Evolutionary conservation across 75 land plant genomes (phyloP), one percentile per base, ranked within the genome.

Genomic region (Selaginella tamariscina): DNA sequence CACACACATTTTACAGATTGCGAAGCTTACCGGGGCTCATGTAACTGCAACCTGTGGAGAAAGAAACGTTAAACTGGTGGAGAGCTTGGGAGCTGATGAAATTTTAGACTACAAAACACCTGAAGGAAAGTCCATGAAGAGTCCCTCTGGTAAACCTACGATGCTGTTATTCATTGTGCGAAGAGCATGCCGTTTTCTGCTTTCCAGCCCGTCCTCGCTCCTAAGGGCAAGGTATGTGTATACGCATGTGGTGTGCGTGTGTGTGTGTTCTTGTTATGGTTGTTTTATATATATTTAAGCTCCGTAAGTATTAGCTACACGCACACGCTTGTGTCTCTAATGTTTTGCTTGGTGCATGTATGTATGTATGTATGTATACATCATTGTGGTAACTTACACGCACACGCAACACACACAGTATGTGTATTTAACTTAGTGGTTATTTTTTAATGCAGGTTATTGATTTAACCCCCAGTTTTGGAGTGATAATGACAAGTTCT

Each of bases 41-140:
- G 91, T 87, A n/a, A 87, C 91, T 8, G 87, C 91, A 24, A 87
- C 87, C 18, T 84, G 87, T 68, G 91, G 87, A 0, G 81, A 75
- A 0, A 82, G 87, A 24, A 84, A 87, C 57, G 39, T 82, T 2
- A 75, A 80, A 1, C 15, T 84, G 20, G 72, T 87, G 28, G 80
- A 74, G 68, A 77, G 81, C 49, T 67, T 87, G 2, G 91, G 91
- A 0, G 91, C 91, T 1, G 89, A 84, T 70, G 86, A 84, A 62
- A 86, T 86, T 0, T 49, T 86, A 32, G 89, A 86, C 31, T 87
- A 84, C 77, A 82, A 72, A 30, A 78, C 83, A 1, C 80, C 83
- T 1, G 85, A 84, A 32, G 91, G 91, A 1, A 71, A 39, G 9
- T 66, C 67, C 18, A 39, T 80, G 64, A 74, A 65, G 65, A 87